Conservation (phyloP, 164 flowering plant species). For the Magnolia kwangsiensis region DNA sequence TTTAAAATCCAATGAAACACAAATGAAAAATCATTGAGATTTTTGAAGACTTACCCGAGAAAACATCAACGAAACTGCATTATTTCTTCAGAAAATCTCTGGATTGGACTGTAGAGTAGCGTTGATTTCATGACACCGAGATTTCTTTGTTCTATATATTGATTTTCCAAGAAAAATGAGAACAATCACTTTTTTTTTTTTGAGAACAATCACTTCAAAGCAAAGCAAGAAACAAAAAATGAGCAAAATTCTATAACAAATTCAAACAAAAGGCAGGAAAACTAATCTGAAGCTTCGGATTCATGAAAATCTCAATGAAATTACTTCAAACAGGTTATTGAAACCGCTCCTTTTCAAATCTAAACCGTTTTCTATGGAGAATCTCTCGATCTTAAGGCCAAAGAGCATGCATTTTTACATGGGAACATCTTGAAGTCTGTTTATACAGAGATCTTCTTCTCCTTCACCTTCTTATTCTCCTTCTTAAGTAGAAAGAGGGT, state of each 20-base stretch:
- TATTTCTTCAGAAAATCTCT: background rate
- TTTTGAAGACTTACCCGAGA: background rate
- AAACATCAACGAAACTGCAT: no score
- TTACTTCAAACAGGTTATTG: background rate
- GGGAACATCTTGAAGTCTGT: no score
- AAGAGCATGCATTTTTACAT: background rate
- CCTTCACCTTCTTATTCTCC: no score
- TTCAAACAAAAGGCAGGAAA: background rate
- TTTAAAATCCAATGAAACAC: no score
- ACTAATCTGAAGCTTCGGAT: background rate
- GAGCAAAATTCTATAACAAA: background rate
- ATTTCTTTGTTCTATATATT: background rate
- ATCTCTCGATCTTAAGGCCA: background rate
- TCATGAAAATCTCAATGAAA: background rate
- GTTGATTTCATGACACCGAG: no score
- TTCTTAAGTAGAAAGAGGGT: no score
- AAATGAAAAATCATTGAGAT: no score
- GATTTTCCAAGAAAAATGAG: background rate
- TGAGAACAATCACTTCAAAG: background rate
- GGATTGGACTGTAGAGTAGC: background rate
- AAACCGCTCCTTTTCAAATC: background rate
- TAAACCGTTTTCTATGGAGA: background rate
- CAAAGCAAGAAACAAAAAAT: background rate
- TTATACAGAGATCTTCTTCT: no score
- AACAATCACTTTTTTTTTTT: background rate